These are phyloP conservation scores for Trypanosoma lewisi DNA, from an alignment of 208 protist species.

Conservation along the genomic window DNA sequence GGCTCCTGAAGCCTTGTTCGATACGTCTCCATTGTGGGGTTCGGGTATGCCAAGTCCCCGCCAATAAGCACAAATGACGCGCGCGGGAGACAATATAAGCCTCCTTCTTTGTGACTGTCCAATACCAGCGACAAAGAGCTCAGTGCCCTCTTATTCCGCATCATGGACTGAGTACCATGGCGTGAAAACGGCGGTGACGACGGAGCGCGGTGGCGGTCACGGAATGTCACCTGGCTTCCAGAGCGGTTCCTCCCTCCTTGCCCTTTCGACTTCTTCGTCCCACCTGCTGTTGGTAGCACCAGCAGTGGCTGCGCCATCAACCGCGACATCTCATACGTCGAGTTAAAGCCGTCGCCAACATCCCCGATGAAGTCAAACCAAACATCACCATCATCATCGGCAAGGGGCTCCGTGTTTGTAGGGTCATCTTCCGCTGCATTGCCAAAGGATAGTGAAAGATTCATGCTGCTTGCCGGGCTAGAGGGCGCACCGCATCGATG, in stretches of 20 bases:
- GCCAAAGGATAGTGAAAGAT: neutral
- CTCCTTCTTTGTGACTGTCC: neutral
- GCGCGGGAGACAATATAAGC: constrained; percentile 43
- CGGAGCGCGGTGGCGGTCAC: too few relatives aligned
- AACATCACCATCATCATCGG: constrained; percentile 30
- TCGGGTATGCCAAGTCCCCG: constrained; percentile 85
- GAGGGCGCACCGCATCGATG: neutral
- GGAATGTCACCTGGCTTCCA: too few relatives aligned
- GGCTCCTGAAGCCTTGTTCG: constrained; percentile 68
- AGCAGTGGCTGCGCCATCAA: constrained; percentile 64
- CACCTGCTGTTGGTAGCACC: too few relatives aligned
- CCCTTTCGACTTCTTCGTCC: too few relatives aligned
- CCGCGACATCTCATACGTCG: constrained; percentile 80
- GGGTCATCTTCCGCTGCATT: neutral
- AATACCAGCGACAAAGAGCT: neutral
- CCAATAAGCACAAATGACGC: constrained; percentile 78
- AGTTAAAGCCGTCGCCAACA: constrained; percentile 87
- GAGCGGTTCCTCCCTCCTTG: too few relatives aligned
- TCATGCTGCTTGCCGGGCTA: neutral
- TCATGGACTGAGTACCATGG: too few relatives aligned
- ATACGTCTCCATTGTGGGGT: constrained; percentile 71
- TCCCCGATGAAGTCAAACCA: constrained; percentile 89
- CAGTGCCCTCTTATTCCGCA: too few relatives aligned
- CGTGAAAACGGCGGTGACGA: too few relatives aligned
- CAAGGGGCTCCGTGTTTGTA: neutral